Evolutionary conservation across 345 rosid genomes (phyloP).

Genomic region (Pugionium dolabratum): DNA sequence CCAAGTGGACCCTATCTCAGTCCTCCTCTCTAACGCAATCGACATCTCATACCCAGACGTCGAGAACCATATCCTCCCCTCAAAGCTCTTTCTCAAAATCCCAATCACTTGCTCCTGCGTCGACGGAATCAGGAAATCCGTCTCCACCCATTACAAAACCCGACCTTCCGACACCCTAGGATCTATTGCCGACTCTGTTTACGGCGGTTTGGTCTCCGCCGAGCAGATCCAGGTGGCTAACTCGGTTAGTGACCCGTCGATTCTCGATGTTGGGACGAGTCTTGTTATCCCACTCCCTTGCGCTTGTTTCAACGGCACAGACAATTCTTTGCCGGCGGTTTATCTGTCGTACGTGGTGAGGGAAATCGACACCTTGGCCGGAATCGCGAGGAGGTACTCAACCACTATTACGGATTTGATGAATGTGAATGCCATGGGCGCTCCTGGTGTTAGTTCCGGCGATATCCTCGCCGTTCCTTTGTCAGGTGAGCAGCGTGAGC

Average conservation of each 20-base stretch:
- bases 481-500: conserved; percentile 68
- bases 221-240: conserved; percentile 91
- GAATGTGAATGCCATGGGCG: conserved; percentile 95
- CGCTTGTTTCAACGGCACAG: too few species aligned
- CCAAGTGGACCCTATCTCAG: conserved; percentile 77
- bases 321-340: conserved; percentile 72
- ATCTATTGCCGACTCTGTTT: conserved; percentile 64
- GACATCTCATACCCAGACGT: conserved; percentile 87
- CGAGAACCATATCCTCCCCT: conserved; percentile 89
- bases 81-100: conserved; percentile 74
- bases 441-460: conserved; percentile 59
- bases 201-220: conserved; percentile 78
- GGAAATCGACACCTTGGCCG: conserved; percentile 62
- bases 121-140: conserved; percentile 85
- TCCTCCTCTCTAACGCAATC: conserved; percentile 81
- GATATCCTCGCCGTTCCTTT: conserved; percentile 89
- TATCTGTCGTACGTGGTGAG: conserved; percentile 84
- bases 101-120: conserved; percentile 85
- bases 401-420: conserved; percentile 88
- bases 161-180: conserved; percentile 75
- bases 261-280: conserved; percentile 67
- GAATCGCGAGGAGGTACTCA: conserved; percentile 65
- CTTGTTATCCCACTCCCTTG: conserved; percentile 88
- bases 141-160: conserved; percentile 75
- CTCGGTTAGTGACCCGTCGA: conserved; percentile 60